Conservation (phyloP, 169 alveolate species). For the Plasmodium gonderi region DNA sequence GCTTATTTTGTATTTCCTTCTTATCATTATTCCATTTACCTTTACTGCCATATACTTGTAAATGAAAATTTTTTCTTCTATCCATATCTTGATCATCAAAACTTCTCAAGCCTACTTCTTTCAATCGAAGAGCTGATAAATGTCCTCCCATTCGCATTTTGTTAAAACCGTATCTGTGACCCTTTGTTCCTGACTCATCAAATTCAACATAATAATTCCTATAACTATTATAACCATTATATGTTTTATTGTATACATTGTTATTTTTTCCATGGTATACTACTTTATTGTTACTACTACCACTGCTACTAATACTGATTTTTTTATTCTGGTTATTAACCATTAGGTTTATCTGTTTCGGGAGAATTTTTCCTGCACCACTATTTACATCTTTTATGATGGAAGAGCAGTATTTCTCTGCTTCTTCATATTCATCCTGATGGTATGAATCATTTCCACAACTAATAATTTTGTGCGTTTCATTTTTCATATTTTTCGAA, state of each 20-base stretch:
- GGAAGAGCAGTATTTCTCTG: background rate
- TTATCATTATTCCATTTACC: constrained; percentile 7
- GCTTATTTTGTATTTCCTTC: constrained; percentile 16
- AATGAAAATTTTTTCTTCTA: constrained; percentile 48
- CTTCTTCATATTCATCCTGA: background rate
- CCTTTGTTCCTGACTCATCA: background rate
- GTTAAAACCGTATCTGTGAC: constrained; percentile 24
- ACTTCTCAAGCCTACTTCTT: constrained; percentile 77
- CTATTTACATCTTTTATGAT: background rate
- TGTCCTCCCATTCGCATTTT: constrained; percentile 62
- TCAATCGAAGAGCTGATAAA: constrained; percentile 61
- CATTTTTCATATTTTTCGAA: background rate
- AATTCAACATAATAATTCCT: background rate
- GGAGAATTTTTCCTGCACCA: background rate
- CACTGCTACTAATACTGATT: background rate
- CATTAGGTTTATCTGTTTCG: constrained; percentile 10
- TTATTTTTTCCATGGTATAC: background rate
- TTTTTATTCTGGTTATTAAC: background rate
- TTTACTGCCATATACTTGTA: constrained; percentile 51
- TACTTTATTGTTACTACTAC: constrained; percentile 5
- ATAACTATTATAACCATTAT: background rate
- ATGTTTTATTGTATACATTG: background rate
- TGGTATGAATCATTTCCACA: background rate
- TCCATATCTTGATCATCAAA: constrained; percentile 78
- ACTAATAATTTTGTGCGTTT: background rate